Evolutionary conservation across 2,329 filamentous ascomycete species (phyloP).

Genomic region (Dothidotthia symphoricarpi): DNA sequence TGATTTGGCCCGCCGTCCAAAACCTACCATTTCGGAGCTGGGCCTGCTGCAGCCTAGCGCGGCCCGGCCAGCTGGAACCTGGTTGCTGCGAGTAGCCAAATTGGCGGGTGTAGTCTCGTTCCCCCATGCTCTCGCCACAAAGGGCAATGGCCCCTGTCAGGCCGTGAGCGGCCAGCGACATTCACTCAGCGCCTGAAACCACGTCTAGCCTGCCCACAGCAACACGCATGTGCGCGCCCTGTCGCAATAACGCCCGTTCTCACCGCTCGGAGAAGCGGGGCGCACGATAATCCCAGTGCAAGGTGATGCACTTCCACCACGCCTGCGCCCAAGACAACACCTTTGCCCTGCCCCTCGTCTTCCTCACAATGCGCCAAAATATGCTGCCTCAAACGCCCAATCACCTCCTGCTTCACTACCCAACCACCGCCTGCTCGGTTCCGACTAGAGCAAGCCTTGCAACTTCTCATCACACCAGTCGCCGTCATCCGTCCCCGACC

Average conservation of each 20-base stretch:
- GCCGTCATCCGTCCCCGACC: conserved; percentile 1
- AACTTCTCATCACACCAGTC: conserved; percentile 3
- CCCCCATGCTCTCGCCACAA: conserved; percentile 1
- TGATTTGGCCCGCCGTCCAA: conserved; percentile 17
- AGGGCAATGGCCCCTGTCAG: too few species aligned
- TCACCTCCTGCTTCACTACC: conserved; percentile 6
- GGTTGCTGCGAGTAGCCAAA: conserved; percentile 17
- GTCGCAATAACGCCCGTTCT: background rate
- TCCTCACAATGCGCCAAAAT: conserved; percentile 2
- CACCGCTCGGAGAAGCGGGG: conserved; percentile 5
- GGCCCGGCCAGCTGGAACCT: background rate
- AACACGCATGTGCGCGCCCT: too few species aligned
- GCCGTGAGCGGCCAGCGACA: too few species aligned
- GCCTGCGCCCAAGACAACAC: conserved; percentile 4
- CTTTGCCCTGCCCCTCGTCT: conserved; percentile 1
- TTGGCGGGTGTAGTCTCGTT: conserved; percentile 13
- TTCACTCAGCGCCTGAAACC: too few species aligned
- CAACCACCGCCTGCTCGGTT: conserved; percentile 9
- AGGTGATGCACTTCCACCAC: conserved; percentile 6
- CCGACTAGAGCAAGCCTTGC: conserved; percentile 12
- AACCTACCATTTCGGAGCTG: conserved; percentile 22
- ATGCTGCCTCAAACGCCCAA: conserved; percentile 5
- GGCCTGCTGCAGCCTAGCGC: conserved; percentile 9
- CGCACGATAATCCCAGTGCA: conserved; percentile 6
- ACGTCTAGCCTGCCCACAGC: background rate